These are phyloP conservation scores for Candida koratica DNA, from an alignment of 805 yeast species.

Conservation along the genomic window DNA sequence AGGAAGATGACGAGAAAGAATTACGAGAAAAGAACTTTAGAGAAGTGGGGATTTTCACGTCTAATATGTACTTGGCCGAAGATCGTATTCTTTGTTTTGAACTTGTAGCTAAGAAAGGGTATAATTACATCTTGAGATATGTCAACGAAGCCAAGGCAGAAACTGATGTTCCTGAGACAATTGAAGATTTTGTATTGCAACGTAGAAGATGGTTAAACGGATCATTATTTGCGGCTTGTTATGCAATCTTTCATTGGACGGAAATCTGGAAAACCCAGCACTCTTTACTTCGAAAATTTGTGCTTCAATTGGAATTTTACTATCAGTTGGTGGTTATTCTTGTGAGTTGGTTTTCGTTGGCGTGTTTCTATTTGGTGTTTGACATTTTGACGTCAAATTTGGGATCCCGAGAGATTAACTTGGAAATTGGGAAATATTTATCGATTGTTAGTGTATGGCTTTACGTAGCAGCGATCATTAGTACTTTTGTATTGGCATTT, in stretches of 20 bases:
- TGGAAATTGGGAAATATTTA: conserved; percentile 70
- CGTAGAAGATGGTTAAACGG: conserved; percentile 99
- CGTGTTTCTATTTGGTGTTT: conserved; percentile 86
- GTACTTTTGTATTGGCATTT: conserved; percentile 84
- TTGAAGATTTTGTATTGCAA: conserved; percentile 92
- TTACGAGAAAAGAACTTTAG: conserved; percentile 36
- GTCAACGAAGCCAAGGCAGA: conserved; percentile 87
- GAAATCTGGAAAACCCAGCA: conserved; percentile 90
- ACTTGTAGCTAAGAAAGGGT: conserved; percentile 75
- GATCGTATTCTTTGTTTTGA: conserved; percentile 95
- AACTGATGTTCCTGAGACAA: conserved; percentile 93
- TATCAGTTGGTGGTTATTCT: conserved; percentile 73
- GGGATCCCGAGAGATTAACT: conserved; percentile 56
- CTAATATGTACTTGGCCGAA: conserved; percentile 96
- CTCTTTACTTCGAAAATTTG: conserved; percentile 70
- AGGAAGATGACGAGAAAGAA: conserved; percentile 37
- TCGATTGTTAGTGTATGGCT: conserved; percentile 82
- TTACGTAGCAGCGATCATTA: conserved; percentile 72
- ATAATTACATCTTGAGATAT: conserved; percentile 76
- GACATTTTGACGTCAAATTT: conserved; percentile 79
- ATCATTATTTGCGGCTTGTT: conserved; percentile 93
- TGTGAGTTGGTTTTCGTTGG: conserved; percentile 90
- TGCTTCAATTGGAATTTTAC: conserved; percentile 80
- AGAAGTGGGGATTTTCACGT: conserved; percentile 74
- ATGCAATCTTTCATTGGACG: conserved; percentile 78